Conservation (phyloP, 1,139 yeast genomes). For the Citeromyces siamensis region DNA sequence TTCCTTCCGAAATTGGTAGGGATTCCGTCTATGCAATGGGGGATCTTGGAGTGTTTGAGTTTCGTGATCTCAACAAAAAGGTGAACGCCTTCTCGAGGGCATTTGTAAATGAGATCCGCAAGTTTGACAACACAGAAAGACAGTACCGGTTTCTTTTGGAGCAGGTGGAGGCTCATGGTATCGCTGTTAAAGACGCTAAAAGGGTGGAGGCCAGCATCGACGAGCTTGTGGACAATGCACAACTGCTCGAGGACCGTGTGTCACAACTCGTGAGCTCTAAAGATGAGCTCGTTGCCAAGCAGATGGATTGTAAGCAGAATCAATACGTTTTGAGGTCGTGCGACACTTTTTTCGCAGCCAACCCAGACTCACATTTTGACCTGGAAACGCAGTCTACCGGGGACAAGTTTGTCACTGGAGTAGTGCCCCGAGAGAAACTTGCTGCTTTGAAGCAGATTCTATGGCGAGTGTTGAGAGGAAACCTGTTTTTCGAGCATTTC, state of each 20-base stretch:
- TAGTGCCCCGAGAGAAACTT: conserved; percentile 62
- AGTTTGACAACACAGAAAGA: conserved; percentile 50
- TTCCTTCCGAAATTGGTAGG: conserved; percentile 84
- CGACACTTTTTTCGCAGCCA: conserved; percentile 41
- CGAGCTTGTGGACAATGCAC: conserved; percentile 57
- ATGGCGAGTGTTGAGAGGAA: conserved; percentile 5
- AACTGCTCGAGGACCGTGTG: conserved; percentile 45
- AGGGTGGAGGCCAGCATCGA: conserved; percentile 29
- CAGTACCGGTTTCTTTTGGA: conserved; percentile 28
- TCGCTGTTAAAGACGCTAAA: conserved; percentile 10
- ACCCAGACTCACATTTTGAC: conserved; percentile 16
- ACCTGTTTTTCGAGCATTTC: conserved; percentile 40
- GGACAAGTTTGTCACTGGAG: conserved; percentile 49
- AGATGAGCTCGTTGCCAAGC: conserved; percentile 37
- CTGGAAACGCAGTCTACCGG: conserved; percentile 17
- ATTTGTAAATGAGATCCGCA: conserved; percentile 71
- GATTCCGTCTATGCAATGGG: conserved; percentile 81
- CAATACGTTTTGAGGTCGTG: conserved; percentile 61
- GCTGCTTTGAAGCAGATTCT: conserved; percentile 15
- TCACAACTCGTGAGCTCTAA: conserved; percentile 42
- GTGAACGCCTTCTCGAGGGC: conserved; percentile 80
- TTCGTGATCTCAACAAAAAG: conserved; percentile 75
- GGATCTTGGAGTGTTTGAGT: conserved; percentile 71
- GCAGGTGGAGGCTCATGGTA: neutral
- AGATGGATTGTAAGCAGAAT: conserved; percentile 47